Evolutionary conservation across 768 basidiomycete species (phyloP).

Genomic region (Sporobolomyces pararoseus): DNA sequence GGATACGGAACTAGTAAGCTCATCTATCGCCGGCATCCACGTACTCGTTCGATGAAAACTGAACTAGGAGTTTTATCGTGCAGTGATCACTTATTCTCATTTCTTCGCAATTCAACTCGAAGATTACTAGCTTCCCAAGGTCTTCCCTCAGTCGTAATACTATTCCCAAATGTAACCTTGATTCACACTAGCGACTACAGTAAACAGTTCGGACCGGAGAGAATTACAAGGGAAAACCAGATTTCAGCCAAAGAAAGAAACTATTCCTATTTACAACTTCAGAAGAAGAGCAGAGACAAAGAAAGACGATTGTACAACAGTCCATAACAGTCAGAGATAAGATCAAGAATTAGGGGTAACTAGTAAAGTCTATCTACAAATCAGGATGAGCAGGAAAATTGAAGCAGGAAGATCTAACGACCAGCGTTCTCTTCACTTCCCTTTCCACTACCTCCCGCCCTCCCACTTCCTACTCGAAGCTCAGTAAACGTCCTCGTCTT

Average conservation of each 20-base stretch:
- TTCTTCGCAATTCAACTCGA: slow-evolving; percentile 39
- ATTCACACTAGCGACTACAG: no score
- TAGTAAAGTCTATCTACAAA: no score
- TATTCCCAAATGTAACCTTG: no score
- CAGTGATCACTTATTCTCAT: slow-evolving; percentile 42
- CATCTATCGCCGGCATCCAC: not conserved
- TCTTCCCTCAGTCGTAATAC: not conserved
- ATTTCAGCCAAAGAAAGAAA: not conserved
- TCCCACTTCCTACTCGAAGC: no score
- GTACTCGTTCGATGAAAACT: no score
- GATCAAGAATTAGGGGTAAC: no score
- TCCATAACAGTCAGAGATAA: no score
- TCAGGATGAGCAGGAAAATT: no score
- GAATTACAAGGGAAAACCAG: not conserved
- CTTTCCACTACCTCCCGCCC: not conserved
- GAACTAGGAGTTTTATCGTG: not conserved
- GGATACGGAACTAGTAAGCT: slow-evolving; percentile 45
- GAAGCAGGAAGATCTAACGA: not conserved
- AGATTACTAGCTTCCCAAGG: slow-evolving; percentile 4
- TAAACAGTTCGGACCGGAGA: no score
- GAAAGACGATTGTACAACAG: not conserved
- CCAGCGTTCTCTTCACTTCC: not conserved
- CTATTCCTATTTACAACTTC: not conserved
- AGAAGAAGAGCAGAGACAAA: not conserved
- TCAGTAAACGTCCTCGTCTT: slow-evolving; percentile 19